Evolutionary conservation across 1,139 yeast species (phyloP).

Genomic region (Saccharomyces uvarum): DNA sequence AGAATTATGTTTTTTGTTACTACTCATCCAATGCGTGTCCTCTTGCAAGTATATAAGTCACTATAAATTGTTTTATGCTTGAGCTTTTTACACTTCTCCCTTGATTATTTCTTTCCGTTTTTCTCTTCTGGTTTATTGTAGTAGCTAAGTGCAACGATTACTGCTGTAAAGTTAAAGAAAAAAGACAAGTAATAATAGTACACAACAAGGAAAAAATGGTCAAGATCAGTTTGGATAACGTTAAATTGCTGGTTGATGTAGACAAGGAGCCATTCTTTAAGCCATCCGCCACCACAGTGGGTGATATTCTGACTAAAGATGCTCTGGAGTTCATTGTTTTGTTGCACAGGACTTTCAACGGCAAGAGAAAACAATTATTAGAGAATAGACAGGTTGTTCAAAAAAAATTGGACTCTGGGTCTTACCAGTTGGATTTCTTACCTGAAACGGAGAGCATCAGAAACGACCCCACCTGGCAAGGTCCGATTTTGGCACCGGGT

Average conservation of each 20-base stretch:
- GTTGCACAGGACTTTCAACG: constrained; percentile 64
- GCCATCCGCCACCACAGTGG: constrained; percentile 44
- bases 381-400: constrained; percentile 57
- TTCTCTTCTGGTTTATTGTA: neutral
- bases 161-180: neutral
- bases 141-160: neutral
- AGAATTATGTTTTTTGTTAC: neutral
- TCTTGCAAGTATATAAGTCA: neutral
- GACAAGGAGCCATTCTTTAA: constrained; percentile 53
- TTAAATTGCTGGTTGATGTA: constrained; percentile 56
- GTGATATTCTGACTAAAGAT: constrained; percentile 43
- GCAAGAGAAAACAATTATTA: constrained; percentile 49
- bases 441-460: constrained; percentile 61
- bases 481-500: constrained; percentile 60
- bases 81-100: neutral
- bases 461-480: constrained; percentile 68
- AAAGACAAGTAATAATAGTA: neutral
- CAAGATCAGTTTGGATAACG: constrained; percentile 44
- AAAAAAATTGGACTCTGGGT: constrained; percentile 51
- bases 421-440: constrained; percentile 47
- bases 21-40: neutral
- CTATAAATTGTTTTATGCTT: neutral
- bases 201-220: constrained; percentile 17
- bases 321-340: constrained; percentile 66
- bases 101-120: neutral